Evolutionary conservation across 306 rosid genomes (phyloP).

Genomic region (Castanospermum australe): DNA sequence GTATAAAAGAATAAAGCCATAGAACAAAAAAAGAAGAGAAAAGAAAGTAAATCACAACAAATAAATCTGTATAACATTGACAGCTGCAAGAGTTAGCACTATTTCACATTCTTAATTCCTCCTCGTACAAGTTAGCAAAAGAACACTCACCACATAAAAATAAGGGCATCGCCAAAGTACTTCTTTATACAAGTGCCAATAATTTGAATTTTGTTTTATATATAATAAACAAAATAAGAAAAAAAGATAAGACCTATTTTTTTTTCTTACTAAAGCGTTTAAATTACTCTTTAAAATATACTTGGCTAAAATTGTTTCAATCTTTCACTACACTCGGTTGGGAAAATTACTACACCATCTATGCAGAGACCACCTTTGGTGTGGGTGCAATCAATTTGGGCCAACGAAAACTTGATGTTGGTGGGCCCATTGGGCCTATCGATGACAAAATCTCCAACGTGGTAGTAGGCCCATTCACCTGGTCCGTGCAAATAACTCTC

Average conservation of each 20-base stretch:
- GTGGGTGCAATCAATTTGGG: constrained; percentile 92
- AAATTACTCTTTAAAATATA: neutral
- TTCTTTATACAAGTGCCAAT: neutral
- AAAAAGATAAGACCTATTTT: neutral
- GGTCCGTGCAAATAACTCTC: constrained; percentile 46
- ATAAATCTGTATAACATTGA: neutral
- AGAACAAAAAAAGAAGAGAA: too few relatives aligned
- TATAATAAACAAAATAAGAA: neutral
- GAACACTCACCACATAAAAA: constrained; percentile 12
- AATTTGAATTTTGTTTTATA: too few relatives aligned
- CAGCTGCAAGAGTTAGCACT: neutral
- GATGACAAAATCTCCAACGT: constrained; percentile 62
- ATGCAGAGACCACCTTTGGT: constrained; percentile 87
- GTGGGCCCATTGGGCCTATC: constrained; percentile 30
- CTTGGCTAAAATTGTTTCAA: constrained; percentile 19
- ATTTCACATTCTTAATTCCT: neutral
- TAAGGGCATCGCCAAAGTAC: neutral
- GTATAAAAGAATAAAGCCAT: too few relatives aligned
- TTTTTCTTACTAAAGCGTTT: neutral
- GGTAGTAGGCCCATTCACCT: constrained; percentile 63
- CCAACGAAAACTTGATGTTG: constrained; percentile 66
- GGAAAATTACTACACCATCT: constrained; percentile 64
- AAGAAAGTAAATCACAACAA: neutral
- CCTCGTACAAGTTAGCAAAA: neutral
- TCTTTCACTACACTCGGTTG: constrained; percentile 28